Conservation (phyloP, 495 filamentous ascomycete species). For the Astrothelium subdiscretum region DNA sequence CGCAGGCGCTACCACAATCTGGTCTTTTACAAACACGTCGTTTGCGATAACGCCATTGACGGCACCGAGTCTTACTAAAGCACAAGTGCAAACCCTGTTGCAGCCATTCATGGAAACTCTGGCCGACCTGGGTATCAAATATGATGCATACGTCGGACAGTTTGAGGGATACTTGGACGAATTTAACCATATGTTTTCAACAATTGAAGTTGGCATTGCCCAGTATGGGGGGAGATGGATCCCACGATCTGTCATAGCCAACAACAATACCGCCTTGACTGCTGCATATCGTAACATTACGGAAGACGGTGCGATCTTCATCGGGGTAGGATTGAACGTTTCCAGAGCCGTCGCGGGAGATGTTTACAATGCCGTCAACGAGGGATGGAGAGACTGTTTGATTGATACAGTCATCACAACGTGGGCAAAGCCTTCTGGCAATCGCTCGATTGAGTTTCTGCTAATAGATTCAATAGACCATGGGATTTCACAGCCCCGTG, state of each 20-base stretch:
- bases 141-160: conserved; percentile 7
- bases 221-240: conserved; percentile 52
- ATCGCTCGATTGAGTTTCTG: conserved; percentile 2
- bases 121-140: conserved; percentile 6
- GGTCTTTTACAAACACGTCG: conserved; percentile 36
- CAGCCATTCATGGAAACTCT: conserved; percentile 23
- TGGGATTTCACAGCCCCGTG: conserved; percentile 35
- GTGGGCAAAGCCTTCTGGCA: not conserved
- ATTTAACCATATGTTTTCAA: conserved; percentile 27
- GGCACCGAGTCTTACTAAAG: conserved; percentile 24
- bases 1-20: conserved; percentile 41
- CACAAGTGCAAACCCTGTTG: conserved; percentile 26
- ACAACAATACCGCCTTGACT: conserved; percentile 38
- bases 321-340: conserved; percentile 35
- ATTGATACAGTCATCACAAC: conserved; percentile 31
- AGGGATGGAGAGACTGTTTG: conserved; percentile 47
- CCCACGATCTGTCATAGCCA: conserved; percentile 35
- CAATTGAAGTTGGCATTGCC: conserved; percentile 34
- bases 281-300: conserved; percentile 30
- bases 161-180: conserved; percentile 19
- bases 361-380: conserved; percentile 43
- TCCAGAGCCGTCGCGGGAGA: conserved; percentile 32
- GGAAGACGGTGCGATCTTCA: conserved; percentile 34
- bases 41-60: conserved; percentile 37
- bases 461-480: conserved; percentile 16